Base-by-base conservation (phyloP, 345 rosid species). In the Salix purpurea region DNA sequence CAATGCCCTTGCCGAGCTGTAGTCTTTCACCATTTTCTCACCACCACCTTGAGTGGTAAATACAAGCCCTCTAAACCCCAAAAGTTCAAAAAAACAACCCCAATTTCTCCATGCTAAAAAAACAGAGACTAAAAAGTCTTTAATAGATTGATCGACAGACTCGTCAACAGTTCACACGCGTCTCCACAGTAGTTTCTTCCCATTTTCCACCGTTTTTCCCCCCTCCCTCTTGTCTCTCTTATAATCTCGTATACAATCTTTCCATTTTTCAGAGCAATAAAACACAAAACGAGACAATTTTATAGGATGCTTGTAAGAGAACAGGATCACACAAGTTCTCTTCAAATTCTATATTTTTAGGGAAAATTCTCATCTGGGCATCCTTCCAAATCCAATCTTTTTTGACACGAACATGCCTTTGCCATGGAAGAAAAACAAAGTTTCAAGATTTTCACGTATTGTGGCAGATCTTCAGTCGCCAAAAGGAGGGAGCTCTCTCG, bases 401-500 rank as follows among this genome's bases (percentile, higher is more conserved):
- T 18, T 13, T 15, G 8, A 14, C 6, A 0, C 50, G 58, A 37
- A n/a, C 83, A 94, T 94, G 98, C 91, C 90, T 77, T 82, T 91
- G 48, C 94, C 90, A 56, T 93, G 98, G 97, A 95, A 90, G 77
- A 95, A 90, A 73, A 19, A 81, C 13, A 86, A 69, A 70, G 81
- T 80, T 40, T 74, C 86, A 72, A 85, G 92, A 78, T 77, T 91
- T 64, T 90, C 94, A 11, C 89, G 90, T 56, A 58, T 93, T 42
- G 84, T 95, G 14, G 82, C 97, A 50, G 97, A 91, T 78, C 86
- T 95, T 74, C 97, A 88, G 50, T 83, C 94, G 19, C 91, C 93
- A 0, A 93, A 88, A 82, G 90, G 72, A 44, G 89, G 91, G 18
- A 89, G 86, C 65, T 93, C 97, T 6, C 88, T 91, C 19, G 93